These are phyloP conservation scores for Gossypioides kirkii DNA, from an alignment of 345 rosid species.

Conservation along the genomic window DNA sequence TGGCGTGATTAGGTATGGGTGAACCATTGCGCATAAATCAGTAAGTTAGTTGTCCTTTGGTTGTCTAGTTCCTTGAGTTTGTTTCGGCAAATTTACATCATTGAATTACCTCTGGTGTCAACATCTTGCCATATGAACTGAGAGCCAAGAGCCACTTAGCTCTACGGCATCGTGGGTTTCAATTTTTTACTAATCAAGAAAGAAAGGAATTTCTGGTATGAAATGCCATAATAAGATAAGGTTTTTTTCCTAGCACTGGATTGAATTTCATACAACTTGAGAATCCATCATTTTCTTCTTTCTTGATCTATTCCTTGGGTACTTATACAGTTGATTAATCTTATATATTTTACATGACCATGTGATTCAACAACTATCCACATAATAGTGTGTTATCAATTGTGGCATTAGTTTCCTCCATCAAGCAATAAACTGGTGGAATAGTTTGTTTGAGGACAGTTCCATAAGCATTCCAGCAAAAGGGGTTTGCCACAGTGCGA, in stretches of 20 bases:
- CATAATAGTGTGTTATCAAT: slow-evolving; percentile 2
- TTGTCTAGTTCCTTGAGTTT: too few relatives aligned
- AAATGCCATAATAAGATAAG: neutral
- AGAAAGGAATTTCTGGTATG: neutral
- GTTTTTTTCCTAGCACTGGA: neutral
- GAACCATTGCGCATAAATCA: neutral
- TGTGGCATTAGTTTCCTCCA: slow-evolving; percentile 35
- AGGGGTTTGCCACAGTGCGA: slow-evolving; percentile 33
- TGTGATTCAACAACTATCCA: neutral
- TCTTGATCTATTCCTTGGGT: neutral
- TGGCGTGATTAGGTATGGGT: neutral
- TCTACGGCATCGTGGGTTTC: too few relatives aligned
- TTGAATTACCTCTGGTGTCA: too few relatives aligned
- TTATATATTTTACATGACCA: neutral
- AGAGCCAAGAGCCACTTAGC: too few relatives aligned
- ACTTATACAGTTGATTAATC: neutral
- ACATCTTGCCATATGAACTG: too few relatives aligned
- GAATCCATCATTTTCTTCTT: neutral
- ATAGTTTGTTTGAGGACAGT: slow-evolving; percentile 30
- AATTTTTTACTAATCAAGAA: too few relatives aligned
- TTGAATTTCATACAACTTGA: neutral
- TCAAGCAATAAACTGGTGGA: slow-evolving; percentile 51
- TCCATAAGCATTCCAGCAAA: slow-evolving; percentile 91
- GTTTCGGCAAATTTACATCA: too few relatives aligned
- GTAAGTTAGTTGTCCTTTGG: too few relatives aligned